A percentile compares a stretch with the other conserved stretches of the same genome.
phyloP scores from a whole-genome alignment of 352 stramenopile genomes.

The Globisporangium megalacanthum region DNA sequence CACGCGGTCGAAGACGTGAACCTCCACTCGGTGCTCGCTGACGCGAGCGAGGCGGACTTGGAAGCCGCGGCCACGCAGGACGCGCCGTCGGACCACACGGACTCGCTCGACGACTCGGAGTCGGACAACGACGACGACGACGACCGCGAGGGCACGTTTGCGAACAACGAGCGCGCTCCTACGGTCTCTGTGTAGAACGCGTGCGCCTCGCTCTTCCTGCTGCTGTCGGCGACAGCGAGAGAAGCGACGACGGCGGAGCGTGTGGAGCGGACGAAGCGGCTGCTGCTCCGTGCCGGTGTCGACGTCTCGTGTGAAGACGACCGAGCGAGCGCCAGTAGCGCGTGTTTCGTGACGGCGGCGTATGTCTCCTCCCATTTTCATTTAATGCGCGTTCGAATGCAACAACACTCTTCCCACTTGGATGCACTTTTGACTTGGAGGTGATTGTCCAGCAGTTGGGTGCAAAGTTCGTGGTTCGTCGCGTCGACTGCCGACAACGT shows the following conservation, averaged over 20 bases:
- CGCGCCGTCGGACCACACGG: constrained; percentile 25
- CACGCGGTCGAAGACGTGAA: constrained; percentile 17
- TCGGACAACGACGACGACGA: constrained; percentile 41
- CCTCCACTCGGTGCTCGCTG: constrained; percentile 35
- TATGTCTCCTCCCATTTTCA: no score
- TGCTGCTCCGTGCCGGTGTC: no score
- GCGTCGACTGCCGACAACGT: no score
- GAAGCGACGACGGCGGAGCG: neutral
- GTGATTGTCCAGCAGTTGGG: no score
- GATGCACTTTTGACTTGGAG: no score
- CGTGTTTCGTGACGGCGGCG: no score
- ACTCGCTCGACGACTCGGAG: constrained; percentile 47
- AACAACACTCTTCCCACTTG: no score
- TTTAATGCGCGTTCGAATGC: no score
- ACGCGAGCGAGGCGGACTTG: constrained; percentile 48
- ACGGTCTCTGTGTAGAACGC: constrained; percentile 21
- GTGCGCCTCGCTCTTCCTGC: neutral
- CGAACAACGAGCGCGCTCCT: constrained; percentile 27
- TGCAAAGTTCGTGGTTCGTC: no score
- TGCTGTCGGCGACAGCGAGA: neutral
- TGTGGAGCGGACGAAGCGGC: no score
- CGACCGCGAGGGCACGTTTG: constrained; percentile 53
- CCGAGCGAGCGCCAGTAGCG: neutral
- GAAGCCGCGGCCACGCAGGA: constrained; percentile 36
- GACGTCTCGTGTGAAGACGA: neutral